A percentile compares a stretch with the other conserved stretches of the same genome.
Conservation (phyloP, 164 flowering plant genomes). For the Nymphaea thermarum region DNA sequence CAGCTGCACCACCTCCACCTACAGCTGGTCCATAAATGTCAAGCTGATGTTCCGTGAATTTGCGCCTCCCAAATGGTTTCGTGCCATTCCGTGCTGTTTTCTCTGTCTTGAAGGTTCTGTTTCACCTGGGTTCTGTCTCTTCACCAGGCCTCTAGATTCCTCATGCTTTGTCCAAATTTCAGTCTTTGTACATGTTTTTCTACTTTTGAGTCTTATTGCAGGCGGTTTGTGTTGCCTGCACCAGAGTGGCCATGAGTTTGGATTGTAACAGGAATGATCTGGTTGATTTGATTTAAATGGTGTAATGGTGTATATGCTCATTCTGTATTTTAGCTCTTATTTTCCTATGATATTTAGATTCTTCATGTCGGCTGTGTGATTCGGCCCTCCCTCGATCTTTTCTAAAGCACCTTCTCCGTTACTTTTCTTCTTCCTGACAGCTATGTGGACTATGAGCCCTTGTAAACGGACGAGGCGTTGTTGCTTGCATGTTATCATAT, state of each 20-base stretch:
- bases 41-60: background rate
- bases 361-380: too few relatives aligned
- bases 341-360: too few relatives aligned
- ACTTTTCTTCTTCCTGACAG: too few relatives aligned
- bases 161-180: background rate
- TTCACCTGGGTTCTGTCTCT: background rate
- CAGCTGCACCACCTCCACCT: background rate
- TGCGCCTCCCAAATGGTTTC: too few relatives aligned
- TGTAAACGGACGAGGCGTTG: too few relatives aligned
- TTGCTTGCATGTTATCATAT: too few relatives aligned
- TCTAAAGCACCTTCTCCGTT: too few relatives aligned
- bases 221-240: background rate
- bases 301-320: background rate
- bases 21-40: background rate
- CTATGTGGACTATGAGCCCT: too few relatives aligned
- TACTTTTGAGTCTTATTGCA: background rate
- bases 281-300: background rate
- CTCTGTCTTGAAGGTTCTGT: background rate
- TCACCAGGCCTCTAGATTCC: background rate
- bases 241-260: background rate
- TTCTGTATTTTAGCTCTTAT: background rate
- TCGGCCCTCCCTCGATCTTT: too few relatives aligned
- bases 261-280: background rate
- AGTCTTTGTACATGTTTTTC: background rate
- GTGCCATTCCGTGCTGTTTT: background rate